These are phyloP conservation scores for Cryphonectria parasitica DNA, from an alignment of 2,329 filamentous ascomycete genomes.

Conservation along the genomic window DNA sequence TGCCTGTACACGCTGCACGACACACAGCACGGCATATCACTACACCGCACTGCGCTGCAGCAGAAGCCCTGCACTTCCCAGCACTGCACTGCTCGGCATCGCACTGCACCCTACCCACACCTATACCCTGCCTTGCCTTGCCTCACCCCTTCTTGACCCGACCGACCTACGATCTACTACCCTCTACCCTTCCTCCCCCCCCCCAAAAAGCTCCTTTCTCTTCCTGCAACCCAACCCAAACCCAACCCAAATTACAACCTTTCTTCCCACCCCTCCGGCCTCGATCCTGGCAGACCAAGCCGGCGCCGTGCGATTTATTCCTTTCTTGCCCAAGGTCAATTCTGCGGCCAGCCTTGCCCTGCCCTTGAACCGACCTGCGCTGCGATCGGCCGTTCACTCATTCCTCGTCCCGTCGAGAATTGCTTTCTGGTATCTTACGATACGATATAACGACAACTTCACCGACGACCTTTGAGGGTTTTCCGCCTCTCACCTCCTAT, in stretches of 20 bases:
- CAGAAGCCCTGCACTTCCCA: neutral
- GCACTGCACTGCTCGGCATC: neutral
- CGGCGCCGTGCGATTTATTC: conserved; percentile 16
- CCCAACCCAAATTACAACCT: conserved; percentile 1
- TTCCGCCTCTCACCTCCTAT: conserved; percentile 7
- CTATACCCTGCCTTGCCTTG: neutral
- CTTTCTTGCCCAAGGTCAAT: conserved; percentile 8
- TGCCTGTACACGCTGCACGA: neutral
- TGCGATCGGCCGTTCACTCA: conserved; percentile 7
- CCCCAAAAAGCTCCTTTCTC: conserved; percentile 16
- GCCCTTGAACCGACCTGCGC: conserved; percentile 1
- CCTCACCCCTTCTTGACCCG: conserved; percentile 8
- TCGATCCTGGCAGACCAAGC: conserved; percentile 21
- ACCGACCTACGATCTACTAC: conserved; percentile 1
- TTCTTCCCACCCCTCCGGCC: conserved; percentile 7
- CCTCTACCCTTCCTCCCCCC: neutral
- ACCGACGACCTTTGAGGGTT: neutral
- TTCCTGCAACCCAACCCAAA: conserved; percentile 9
- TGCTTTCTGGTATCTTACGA: conserved; percentile 21
- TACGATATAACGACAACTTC: conserved; percentile 7
- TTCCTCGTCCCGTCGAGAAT: conserved; percentile 15
- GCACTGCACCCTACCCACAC: neutral
- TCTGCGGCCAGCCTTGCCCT: conserved; percentile 10
- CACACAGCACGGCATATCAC: neutral
- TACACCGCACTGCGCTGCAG: neutral